Base-by-base conservation (phyloP, 163 green algal species). In the Scenedesmus sp. region DNA sequence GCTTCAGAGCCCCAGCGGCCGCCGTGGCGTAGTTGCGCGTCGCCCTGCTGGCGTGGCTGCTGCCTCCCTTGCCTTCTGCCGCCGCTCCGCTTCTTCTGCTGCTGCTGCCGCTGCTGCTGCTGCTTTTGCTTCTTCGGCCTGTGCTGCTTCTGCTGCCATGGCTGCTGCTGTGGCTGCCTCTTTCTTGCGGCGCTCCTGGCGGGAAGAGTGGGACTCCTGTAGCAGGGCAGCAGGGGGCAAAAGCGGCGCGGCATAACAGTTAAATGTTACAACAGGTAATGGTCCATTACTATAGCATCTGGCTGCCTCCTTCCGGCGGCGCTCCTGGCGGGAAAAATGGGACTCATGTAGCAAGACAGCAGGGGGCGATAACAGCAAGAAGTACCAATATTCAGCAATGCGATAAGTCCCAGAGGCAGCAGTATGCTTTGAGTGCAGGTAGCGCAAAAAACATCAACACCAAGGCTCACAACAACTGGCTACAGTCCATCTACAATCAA, bases 151-250 rank as follows among this genome's bases (percentile, higher is more conserved):
- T 34, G 84, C 91, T 52, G 89, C 91, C 94, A 96, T 97, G 7
- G 93, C 93, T 87, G 92, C 94, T 89, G 95, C 94, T 74, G 95
- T 88, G 56, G 92, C 94, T 18, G 90, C 85, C 94, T 97, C 94
- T 88, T 95, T 96, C 81, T 94, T 94, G 81, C 94, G 94, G 57
- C 94, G 91, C 46, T 97, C 94, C 83, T 98, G 91, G 10, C 97
- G 93, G 54, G 95, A 97, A 15, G 93, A 94, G 91, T 98, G 93
- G 18, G 94, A 97, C 90, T 98, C 95, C 95, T 97, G 95, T 56
- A 85, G 5, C 54, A 15, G 52, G 55, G 34, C 56, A 4, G 13
- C 55, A 12, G 4, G 10, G 77, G 54, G 5, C 5, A n/a, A 3
- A 59, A 9, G 16, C 16, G 54, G 15, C 59, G 8, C 59, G 9